Base-by-base conservation (phyloP, 805 yeast species). In the Candida silvatica region DNA sequence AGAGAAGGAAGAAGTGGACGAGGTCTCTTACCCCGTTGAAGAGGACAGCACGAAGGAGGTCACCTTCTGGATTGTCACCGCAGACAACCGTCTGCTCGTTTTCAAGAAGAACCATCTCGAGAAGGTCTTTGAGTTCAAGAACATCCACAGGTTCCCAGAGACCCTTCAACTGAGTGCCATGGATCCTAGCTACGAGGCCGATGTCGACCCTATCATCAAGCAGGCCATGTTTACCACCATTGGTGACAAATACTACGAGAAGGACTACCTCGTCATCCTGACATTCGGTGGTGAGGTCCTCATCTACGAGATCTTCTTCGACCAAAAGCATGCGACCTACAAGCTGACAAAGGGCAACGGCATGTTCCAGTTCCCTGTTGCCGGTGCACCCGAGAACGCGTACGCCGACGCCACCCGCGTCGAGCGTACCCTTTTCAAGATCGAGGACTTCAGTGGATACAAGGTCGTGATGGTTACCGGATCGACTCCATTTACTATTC, bases 311-410 rank as follows among this genome's bases (percentile, higher is more conserved):
- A 59, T 77, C 24, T 74, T 58, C 41, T 61, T 62, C 40, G 74
- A 67, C 45, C 39, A 52, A 5, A 26, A 34, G 15, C 45, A 39
- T 8, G 69, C 70, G 14, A 67, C 55, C 18, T 67, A 53, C 42
- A 55, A 49, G 32, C 62, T 67, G 26, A 42, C 49, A 33, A 73
- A 68, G 50, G 68, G 62, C 37, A 64, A 58, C 47, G 71, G 67
- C 39, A 44, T 51, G 61, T 58, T 51, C 24, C 59, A 67, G 45
- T 42, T 64, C 16, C 54, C 66, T 4, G 66, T 80, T 8, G 75
- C 85, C 1, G 94, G 94, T 37, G 92, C 90, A 1, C 90, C 92
- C 2, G 80, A 75, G 37, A 81, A 81, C 53, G 81, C 88, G 1
- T 80, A 76, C 47, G 67, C 82, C 1, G 66, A 71, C 38, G 84